Percentiles rank a stretch among this genome's conserved stretches.
These are phyloP conservation scores for Schizosaccharomyces octosporus DNA, from an alignment of 805 yeast genomes.

Conservation along the genomic window DNA sequence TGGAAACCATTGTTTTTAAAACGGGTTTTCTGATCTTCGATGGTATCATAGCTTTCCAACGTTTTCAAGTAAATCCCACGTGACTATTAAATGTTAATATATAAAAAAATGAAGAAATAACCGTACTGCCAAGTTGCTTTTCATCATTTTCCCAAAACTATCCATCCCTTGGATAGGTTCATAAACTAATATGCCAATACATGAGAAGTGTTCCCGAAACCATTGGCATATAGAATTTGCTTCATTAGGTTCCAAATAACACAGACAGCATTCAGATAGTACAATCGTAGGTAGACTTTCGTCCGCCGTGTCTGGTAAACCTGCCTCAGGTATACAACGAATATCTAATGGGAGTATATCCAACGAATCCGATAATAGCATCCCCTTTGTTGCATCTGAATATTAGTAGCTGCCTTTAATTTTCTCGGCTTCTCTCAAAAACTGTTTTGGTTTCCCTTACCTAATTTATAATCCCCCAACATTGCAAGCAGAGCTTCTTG, in stretches of 20 bases:
- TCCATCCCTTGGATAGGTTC: constrained; percentile 46
- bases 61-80: background rate
- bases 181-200: constrained; percentile 23
- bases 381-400: background rate
- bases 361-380: background rate
- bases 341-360: background rate
- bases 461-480: background rate
- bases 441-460: background rate
- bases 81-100: background rate
- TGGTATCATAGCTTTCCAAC: background rate
- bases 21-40: background rate
- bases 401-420: background rate
- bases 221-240: constrained; percentile 22
- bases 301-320: constrained; percentile 8
- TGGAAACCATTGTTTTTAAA: background rate
- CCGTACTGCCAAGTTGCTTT: constrained; percentile 28
- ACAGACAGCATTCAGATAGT: constrained; percentile 52
- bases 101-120: constrained; percentile 23
- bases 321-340: background rate
- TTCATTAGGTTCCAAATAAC: constrained; percentile 33
- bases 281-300: constrained; percentile 29
- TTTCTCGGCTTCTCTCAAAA: background rate
- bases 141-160: constrained; percentile 46
- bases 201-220: constrained; percentile 13
- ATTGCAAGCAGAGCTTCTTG: constrained; percentile 11